Evolutionary conservation across 768 basidiomycete genomes (phyloP), one percentile per base, ranked within the genome.

Genomic region (Rhodotorula graminis): DNA sequence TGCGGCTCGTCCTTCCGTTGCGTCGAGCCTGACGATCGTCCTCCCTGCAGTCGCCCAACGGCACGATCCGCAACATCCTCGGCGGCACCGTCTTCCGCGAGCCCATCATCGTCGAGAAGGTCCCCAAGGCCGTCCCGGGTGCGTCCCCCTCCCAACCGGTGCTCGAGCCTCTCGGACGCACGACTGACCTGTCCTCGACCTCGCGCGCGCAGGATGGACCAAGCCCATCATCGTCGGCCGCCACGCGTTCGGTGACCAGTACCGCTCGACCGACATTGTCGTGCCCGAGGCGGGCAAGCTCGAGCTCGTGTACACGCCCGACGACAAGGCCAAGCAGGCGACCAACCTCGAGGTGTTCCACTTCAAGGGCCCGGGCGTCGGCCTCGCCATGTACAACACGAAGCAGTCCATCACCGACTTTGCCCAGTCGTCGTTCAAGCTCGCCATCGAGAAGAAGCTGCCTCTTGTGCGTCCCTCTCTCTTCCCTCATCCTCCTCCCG

Each of bases 51-150:
- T 74, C 72, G 9, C 73, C 72, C 67, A 68, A 70, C 66, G 64
- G 67, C 70, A 91, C 78, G 88, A 97, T 97, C 82, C 90, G 95
- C 74, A 99, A 99, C 81, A 96, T 98, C 79, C 88, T 98, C 62
- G 93, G 93, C 46, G 96, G 96, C 55, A 98, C 96, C 29, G 94
- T 99, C 65, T 98, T 98, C 88, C 89, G 96, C 74, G 96, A 96
- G 82, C 96, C 96, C 76, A 98, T 99, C 83, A 88, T 98, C 80
- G 86, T 98, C 44, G 81, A 88, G 62, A 87, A 88, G 76, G 90
- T 99, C 79, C 96, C 95, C 46, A 90, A 89, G 80, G 92, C 94
- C 15, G 86, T 98, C 53, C 96, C 96, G 6, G 74, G 71, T 72
- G 9, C 29, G 65, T 44, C 23, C 15, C 33, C 29, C 0, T 18